Base-by-base conservation (phyloP, 2,329 filamentous ascomycete species). In the Aspergillus viridinutans region DNA sequence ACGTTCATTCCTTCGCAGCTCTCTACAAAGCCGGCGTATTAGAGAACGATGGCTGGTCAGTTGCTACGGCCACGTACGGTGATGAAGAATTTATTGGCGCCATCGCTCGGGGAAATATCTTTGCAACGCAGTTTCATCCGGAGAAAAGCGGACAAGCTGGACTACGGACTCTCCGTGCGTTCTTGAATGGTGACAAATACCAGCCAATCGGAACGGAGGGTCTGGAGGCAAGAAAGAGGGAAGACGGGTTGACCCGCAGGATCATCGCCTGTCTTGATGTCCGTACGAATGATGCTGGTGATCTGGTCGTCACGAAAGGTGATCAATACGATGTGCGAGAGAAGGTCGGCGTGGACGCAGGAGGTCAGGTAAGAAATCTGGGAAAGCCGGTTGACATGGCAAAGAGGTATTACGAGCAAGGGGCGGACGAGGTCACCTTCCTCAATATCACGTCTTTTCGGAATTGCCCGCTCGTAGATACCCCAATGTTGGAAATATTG, bases 321-420 rank as follows among this genome's bases (percentile, higher is more conserved):
- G 94, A 99, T 76, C 93, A 97, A 74, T 99, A 99, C 78, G 94
- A 99, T 69, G 94, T 99, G 6, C 90, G 94, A 32, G 94, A 97
- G 69, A 97, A 97, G 76, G 80, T 80, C 23, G 80, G 78, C 14
- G 80, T 80, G 56, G 81, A 84, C 54, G 79, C 67, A 26, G 77
- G 78, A 50, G 80, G 83, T 21, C 74, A 83, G 64, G 92, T 99
- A 38, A 87, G 94, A 61, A 99, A 99, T 74, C 82, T 99, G 3
- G 94, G 94, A 63, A 99, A 99, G 76, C 94, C 94, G 1, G 92
- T 99, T 50, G 92, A 96, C 63, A 90, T 99, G 84, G 94, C 94
- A 8, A 86, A 85, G 75, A 86, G 85, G 68, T 99, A 99, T 80
- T 99, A 97, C 80, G 88, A 95, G 69, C 91, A 96, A 76, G 94